phyloP scores from a whole-genome alignment of 257 asterid genomes.

The Euphrasia confusa region DNA sequence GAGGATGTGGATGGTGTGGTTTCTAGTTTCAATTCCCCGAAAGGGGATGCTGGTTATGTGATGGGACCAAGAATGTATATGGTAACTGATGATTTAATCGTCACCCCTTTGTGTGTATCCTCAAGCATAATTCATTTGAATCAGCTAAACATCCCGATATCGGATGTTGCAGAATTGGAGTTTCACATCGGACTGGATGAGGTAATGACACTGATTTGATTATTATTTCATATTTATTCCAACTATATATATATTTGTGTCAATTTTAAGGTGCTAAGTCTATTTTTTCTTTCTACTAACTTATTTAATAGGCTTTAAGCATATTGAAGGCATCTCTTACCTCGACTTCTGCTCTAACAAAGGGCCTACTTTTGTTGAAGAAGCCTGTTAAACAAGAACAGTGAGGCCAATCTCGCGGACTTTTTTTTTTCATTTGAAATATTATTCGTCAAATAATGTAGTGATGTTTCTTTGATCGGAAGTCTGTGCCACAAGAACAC shows the following conservation, averaged over 20 bases:
- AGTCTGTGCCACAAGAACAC: too few relatives aligned
- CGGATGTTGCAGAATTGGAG: slow-evolving; percentile 25
- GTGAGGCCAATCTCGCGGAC: too few relatives aligned
- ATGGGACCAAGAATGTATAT: slow-evolving; percentile 18
- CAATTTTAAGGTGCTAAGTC: too few relatives aligned
- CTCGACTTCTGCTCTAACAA: slow-evolving; percentile 22
- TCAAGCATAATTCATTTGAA: slow-evolving; percentile 6
- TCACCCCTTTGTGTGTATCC: slow-evolving; percentile 8
- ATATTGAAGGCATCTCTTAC: slow-evolving; percentile 26
- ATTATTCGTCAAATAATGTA: too few relatives aligned
- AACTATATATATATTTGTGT: background rate
- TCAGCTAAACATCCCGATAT: slow-evolving; percentile 1
- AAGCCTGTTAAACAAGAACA: slow-evolving; percentile 6
- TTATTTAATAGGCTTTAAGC: slow-evolving; percentile 8
- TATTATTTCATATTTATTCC: background rate
- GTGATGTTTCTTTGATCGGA: too few relatives aligned
- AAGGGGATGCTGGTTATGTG: slow-evolving; percentile 15
- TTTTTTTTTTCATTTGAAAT: too few relatives aligned
- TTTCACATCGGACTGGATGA: slow-evolving; percentile 25
- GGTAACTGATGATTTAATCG: slow-evolving; percentile 23
- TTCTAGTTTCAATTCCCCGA: background rate
- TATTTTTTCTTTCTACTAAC: too few relatives aligned
- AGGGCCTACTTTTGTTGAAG: slow-evolving; percentile 20
- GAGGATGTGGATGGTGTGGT: background rate
- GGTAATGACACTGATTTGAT: background rate